Evolutionary conservation across 2,329 filamentous ascomycete species (phyloP), one percentile per base, ranked within the genome.

Genomic region (Podosphaera leucotricha): DNA sequence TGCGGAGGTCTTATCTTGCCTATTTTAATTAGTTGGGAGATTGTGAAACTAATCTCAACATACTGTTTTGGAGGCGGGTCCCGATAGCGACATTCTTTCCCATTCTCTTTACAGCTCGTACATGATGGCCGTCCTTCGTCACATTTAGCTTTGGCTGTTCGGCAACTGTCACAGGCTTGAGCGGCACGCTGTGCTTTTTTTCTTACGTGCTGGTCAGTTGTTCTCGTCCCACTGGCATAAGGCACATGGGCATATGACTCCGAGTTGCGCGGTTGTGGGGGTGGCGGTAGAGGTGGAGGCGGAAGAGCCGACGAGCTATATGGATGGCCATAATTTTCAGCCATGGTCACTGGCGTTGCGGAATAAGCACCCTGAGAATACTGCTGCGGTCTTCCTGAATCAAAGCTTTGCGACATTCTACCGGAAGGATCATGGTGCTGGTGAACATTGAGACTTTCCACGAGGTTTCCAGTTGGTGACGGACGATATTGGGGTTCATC

Each of bases 51-150:
- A 28, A 21, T 19, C 13, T 15, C 8, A 44, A 66, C 79, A 59
- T 68, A 92, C 82, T 92, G 87, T 57, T 92, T 90, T 15, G 84
- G 84, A 19, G 84, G 80, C 5, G 90, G 80, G 56, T 94, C 86
- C 51, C 86, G 77, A 60, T 94, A 95, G 60, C 82, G 77, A 64
- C 83, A 98, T 44, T 76, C 70, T 26, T 84, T 69, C 51, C 72
- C 77, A 58, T 92, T 92, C 52, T 95, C 86, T 54, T 79, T 80
- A 59, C 90, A 98, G 54, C 78, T 83, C 57, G 84, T 87, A 54
- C 80, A 79, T 1, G 80, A 40, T 16, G 55, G 85, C 51, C 80
- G 76, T 10, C 77, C 76, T 64, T 93, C 85, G 54, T 92, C 84
- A 58, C 85, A 93, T 61, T 92, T 92, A 13, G 84, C 84, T 61